A percentile compares a stretch with the other conserved stretches of the same genome.
These are phyloP conservation scores for Alternaria atra DNA, from an alignment of 2,329 filamentous ascomycete genomes.

Conservation along the genomic window DNA sequence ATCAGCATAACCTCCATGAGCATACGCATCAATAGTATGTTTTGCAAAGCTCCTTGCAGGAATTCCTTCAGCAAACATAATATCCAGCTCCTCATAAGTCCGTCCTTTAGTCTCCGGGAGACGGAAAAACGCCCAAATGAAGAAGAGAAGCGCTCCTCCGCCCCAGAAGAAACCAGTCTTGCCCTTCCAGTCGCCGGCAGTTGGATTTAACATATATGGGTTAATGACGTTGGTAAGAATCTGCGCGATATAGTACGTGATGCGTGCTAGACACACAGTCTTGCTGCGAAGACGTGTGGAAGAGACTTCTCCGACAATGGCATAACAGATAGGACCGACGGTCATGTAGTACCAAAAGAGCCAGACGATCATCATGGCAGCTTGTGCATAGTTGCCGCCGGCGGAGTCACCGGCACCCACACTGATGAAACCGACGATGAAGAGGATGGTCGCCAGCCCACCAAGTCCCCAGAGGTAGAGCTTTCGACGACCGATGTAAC, in stretches of 20 bases:
- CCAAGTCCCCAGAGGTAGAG: conserved; percentile 76
- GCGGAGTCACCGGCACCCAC: conserved; percentile 45
- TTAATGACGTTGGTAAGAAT: conserved; percentile 82
- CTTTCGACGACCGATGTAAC: conserved; percentile 74
- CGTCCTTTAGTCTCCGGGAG: conserved; percentile 79
- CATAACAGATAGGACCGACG: conserved; percentile 87
- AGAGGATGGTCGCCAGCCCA: conserved; percentile 70
- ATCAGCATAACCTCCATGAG: conserved; percentile 21
- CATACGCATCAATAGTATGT: conserved; percentile 16
- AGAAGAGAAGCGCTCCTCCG: conserved; percentile 76
- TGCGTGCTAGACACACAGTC: conserved; percentile 81
- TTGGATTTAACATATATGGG: conserved; percentile 57
- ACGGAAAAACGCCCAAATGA: conserved; percentile 77
- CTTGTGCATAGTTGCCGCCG: conserved; percentile 50
- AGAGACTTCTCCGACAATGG: conserved; percentile 81
- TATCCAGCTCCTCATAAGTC: conserved; percentile 82
- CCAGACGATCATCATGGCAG: conserved; percentile 31
- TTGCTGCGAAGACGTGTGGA: conserved; percentile 85
- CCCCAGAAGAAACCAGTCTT: conserved; percentile 83
- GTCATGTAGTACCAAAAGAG: conserved; percentile 80
- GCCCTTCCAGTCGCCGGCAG: conserved; percentile 84
- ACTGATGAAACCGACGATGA: conserved; percentile 76
- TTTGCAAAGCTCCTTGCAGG: conserved; percentile 25
- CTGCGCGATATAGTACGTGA: conserved; percentile 68
- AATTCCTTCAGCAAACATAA: conserved; percentile 72